These are phyloP conservation scores for Citrus inodora DNA, from an alignment of 345 rosid genomes.

Conservation along the genomic window DNA sequence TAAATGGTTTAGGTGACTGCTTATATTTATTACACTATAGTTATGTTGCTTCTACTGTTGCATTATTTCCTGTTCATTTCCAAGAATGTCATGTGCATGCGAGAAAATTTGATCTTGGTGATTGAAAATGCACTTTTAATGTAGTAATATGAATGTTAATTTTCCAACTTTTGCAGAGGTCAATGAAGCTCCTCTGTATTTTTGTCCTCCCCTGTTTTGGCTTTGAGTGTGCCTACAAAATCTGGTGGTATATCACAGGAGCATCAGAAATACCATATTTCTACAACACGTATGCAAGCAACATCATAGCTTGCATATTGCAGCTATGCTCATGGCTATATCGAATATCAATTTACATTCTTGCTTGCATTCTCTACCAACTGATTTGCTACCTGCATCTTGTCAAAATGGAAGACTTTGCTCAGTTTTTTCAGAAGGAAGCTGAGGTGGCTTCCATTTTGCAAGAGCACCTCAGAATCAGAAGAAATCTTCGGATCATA, in stretches of 20 bases:
- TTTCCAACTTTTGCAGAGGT: constrained; percentile 45
- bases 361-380: constrained; percentile 68
- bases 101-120: not conserved
- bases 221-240: constrained; percentile 63
- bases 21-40: too few species aligned
- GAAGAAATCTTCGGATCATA: constrained; percentile 68
- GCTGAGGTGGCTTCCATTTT: constrained; percentile 64
- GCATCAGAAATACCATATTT: constrained; percentile 53
- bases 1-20: too few species aligned
- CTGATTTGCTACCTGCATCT: constrained; percentile 69
- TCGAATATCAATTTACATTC: constrained; percentile 61
- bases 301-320: constrained; percentile 51
- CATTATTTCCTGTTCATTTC: not conserved
- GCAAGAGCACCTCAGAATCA: constrained; percentile 57
- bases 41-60: not conserved
- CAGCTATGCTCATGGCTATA: constrained; percentile 86
- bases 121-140: not conserved
- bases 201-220: constrained; percentile 77
- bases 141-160: not conserved
- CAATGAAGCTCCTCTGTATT: constrained; percentile 59
- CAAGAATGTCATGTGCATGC: not conserved
- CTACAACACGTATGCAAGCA: constrained; percentile 45
- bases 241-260: constrained; percentile 91
- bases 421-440: constrained; percentile 65
- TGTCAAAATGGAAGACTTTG: constrained; percentile 71